These are phyloP conservation scores for Sugiyamaella marilandica DNA, from an alignment of 805 yeast species.

Conservation along the genomic window DNA sequence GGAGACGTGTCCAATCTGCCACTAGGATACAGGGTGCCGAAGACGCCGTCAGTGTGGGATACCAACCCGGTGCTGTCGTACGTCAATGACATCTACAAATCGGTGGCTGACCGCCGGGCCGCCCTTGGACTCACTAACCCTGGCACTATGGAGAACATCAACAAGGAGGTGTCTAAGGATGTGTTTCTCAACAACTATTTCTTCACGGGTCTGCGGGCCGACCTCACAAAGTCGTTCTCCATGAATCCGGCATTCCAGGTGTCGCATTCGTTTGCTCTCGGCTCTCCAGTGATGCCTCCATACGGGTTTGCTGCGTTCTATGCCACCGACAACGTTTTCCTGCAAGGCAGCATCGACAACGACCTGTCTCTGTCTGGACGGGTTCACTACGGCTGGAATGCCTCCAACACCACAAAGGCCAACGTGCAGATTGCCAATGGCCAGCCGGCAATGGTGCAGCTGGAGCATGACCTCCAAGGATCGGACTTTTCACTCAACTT, in stretches of 20 bases:
- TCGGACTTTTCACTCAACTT: constrained; percentile 82
- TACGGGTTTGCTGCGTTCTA: constrained; percentile 87
- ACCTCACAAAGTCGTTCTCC: constrained; percentile 83
- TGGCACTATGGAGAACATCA: constrained; percentile 89
- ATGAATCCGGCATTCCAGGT: constrained; percentile 95
- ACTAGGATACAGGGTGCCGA: constrained; percentile 12
- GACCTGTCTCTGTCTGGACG: constrained; percentile 83
- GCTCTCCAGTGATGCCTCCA: constrained; percentile 79
- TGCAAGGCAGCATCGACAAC: constrained; percentile 89
- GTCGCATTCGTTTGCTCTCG: constrained; percentile 86
- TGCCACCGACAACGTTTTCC: constrained; percentile 77
- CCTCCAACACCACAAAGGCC: constrained; percentile 69
- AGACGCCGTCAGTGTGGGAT: constrained; percentile 50
- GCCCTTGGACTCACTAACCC: constrained; percentile 84
- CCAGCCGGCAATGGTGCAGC: constrained; percentile 90
- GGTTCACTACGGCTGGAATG: constrained; percentile 85
- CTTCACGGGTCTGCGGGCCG: constrained; percentile 95
- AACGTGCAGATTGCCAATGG: constrained; percentile 83
- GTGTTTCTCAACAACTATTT: constrained; percentile 85
- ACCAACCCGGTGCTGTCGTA: constrained; percentile 79
- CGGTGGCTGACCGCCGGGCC: constrained; percentile 70
- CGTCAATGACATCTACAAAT: constrained; percentile 67
- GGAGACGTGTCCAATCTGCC: constrained; percentile 25
- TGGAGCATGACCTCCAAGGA: constrained; percentile 94
- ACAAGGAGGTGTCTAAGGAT: constrained; percentile 90